A percentile compares a stretch with the other conserved stretches of the same genome.
Conservation (phyloP, 192 early-diverging fungal genomes). For the Coemansia sp. region DNA sequence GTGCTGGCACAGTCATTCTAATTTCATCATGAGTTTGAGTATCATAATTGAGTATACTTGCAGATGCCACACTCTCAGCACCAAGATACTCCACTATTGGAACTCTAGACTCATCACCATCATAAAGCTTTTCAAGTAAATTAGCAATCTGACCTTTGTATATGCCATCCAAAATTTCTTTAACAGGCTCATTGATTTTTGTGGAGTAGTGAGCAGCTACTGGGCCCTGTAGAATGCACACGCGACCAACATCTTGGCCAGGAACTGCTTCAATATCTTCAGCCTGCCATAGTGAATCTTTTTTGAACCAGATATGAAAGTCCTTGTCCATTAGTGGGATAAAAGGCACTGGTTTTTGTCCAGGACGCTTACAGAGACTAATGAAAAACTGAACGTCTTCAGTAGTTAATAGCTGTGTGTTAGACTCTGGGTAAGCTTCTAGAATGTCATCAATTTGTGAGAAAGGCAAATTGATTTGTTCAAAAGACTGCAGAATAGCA, state of each 20-base stretch:
- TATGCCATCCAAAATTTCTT: conserved; percentile 78
- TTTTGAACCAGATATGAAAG: conserved; percentile 95
- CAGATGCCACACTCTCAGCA: too few species aligned
- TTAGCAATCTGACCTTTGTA: conserved; percentile 70
- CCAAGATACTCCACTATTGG: conserved; percentile 80
- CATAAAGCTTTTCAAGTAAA: conserved; percentile 71
- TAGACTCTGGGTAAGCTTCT: conserved; percentile 7
- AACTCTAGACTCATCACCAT: conserved; percentile 54
- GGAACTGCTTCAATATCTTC: conserved; percentile 83
- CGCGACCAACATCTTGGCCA: conserved; percentile 77
- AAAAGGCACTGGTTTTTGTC: conserved; percentile 85
- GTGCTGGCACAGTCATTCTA: too few species aligned
- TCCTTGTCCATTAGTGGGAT: conserved; percentile 84
- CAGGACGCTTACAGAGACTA: conserved; percentile 46
- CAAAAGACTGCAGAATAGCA: background rate
- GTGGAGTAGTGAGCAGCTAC: conserved; percentile 70
- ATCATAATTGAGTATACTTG: too few species aligned
- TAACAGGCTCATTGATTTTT: conserved; percentile 74
- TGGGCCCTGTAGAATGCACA: conserved; percentile 86
- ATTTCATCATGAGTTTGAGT: too few species aligned
- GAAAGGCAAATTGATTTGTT: conserved; percentile 21
- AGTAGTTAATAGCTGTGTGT: conserved; percentile 9
- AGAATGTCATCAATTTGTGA: conserved; percentile 35
- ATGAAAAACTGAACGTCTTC: conserved; percentile 12
- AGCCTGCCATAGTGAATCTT: conserved; percentile 90